Evolutionary conservation across 2,329 filamentous ascomycete species (phyloP), one percentile per base, ranked within the genome.

Genomic region (Beauveria asiatica): DNA sequence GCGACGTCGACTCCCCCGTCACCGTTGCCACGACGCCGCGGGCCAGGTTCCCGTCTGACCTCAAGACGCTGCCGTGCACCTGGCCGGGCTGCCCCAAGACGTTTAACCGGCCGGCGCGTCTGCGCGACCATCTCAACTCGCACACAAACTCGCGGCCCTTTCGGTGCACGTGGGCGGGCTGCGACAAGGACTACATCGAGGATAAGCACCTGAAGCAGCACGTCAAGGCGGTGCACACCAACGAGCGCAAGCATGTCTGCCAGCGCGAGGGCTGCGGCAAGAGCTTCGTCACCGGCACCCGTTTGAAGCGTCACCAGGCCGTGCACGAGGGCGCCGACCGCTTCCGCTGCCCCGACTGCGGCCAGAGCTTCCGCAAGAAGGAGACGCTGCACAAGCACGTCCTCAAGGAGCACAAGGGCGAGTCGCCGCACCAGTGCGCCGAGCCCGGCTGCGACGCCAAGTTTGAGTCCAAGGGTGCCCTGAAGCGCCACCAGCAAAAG

Each of bases 141-240:
- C 93, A 97, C 72, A 93, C 85, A 57, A 91, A 93, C 66, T 89
- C 93, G 66, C 85, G 92, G 1, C 86, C 91, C 0, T 95, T 89
- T 72, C 79, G 80, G 44, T 97, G 93, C 69, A 76, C 80, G 2
- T 81, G 87, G 63, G 75, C 80, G 6, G 85, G 75, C 46, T 97
- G 93, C 70, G 83, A 84, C 67, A 97, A 96, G 76, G 83, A 86
- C 46, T 97, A 96, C 70, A 83, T 91, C 16, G 89, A 94, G 63
- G 84, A 90, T 65, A 93, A 93, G 67, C 92, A 97, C 74, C 79
- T 97, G 19, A 86, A 88, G 62, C 87, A 92, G 65, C 93, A 97
- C 71, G 75, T 95, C 69, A 92, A 92, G 70, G 89, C 88, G 59
- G 86, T 87, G 11, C 93, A 97, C 71, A 87, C 83, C 21, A 78